Percentiles rank a stretch among this genome's conserved stretches.
Conservation (phyloP, 768 basidiomycete species). For the Suillus cothurnatus region DNA sequence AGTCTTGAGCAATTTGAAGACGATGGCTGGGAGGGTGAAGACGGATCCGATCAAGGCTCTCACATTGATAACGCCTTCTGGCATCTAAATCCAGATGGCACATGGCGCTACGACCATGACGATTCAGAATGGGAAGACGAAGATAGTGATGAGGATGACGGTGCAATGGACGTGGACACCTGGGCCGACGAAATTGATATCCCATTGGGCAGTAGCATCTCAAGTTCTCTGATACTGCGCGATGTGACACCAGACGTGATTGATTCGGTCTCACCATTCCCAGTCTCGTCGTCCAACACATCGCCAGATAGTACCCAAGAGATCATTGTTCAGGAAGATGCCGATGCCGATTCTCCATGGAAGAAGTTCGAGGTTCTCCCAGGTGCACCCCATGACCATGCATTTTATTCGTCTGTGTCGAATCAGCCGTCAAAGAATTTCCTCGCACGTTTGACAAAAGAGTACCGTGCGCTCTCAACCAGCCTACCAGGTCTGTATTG, state of each 20-base stretch:
- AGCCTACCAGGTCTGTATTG: constrained; percentile 75
- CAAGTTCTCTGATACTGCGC: constrained; percentile 17
- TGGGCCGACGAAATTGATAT: constrained; percentile 30
- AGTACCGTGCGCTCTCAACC: constrained; percentile 77
- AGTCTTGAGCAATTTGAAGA: constrained; percentile 80
- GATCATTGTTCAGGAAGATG: constrained; percentile 25
- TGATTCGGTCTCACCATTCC: constrained; percentile 26
- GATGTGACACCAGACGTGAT: constrained; percentile 21
- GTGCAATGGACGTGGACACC: constrained; percentile 39
- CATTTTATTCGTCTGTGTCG: constrained; percentile 65
- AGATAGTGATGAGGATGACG: constrained; percentile 34
- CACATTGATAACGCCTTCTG: constrained; percentile 48
- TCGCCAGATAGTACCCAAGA: constrained; percentile 37
- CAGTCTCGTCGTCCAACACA: constrained; percentile 29
- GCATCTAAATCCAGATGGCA: constrained; percentile 44
- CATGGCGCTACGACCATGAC: constrained; percentile 33
- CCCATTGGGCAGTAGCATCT: constrained; percentile 21
- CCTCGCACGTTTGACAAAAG: constrained; percentile 73
- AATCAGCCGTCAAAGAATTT: constrained; percentile 74
- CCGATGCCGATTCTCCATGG: constrained; percentile 54
- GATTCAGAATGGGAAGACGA: constrained; percentile 33
- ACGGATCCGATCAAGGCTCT: constrained; percentile 31
- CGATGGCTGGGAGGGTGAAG: constrained; percentile 58
- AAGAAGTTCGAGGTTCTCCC: constrained; percentile 81
- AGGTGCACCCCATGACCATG: constrained; percentile 79